Conservation (phyloP, 2,329 filamentous ascomycete species). For the Xylaria sp. region DNA sequence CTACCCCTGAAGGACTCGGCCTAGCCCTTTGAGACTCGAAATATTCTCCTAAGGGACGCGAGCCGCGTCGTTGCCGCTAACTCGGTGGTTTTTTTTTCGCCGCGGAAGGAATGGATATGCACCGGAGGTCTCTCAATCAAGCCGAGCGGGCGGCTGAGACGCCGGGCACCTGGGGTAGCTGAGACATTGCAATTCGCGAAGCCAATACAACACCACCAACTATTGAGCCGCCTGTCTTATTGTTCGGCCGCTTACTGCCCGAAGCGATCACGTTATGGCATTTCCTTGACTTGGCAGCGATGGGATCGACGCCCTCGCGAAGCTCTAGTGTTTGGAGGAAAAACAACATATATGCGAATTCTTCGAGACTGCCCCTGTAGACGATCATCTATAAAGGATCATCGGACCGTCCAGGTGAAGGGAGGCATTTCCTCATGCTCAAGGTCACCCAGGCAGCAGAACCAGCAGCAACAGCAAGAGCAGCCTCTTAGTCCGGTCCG, state of each 20-base stretch:
- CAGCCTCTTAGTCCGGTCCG: constrained; percentile 6
- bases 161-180: constrained; percentile 1
- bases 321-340: constrained; percentile 3
- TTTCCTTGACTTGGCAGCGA: constrained; percentile 3
- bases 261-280: constrained; percentile 10
- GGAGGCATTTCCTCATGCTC: neutral
- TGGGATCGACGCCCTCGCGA: constrained; percentile 12
- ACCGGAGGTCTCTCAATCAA: constrained; percentile 1
- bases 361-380: neutral
- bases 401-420: neutral
- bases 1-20: neutral
- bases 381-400: constrained; percentile 16
- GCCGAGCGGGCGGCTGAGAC: neutral
- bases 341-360: constrained; percentile 9
- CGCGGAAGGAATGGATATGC: constrained; percentile 22
- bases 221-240: constrained; percentile 13
- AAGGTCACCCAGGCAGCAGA: constrained; percentile 3
- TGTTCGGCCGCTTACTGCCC: constrained; percentile 3
- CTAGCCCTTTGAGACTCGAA: neutral
- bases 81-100: constrained; percentile 3
- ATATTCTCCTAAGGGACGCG: constrained; percentile 1
- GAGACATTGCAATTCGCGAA: constrained; percentile 15
- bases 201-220: constrained; percentile 1
- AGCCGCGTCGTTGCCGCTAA: neutral
- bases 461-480: constrained; percentile 13